Percentiles rank a stretch among this genome's conserved stretches.
Evolutionary conservation across 108 stramenopile genomes (phyloP).

Genomic region (Cyclotella distinguenda): DNA sequence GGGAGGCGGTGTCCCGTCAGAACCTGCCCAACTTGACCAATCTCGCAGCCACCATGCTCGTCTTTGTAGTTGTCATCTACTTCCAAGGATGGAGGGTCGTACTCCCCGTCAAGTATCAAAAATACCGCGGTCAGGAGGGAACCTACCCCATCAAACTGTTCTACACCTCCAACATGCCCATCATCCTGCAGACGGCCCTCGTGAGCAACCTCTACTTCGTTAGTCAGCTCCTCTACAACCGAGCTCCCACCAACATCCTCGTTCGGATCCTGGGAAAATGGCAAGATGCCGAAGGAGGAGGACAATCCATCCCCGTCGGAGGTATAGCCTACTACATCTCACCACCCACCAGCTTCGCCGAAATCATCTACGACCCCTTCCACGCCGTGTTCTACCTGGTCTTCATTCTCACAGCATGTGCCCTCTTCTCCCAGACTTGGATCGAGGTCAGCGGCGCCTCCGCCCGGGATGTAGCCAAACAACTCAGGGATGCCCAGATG

Average conservation of each 20-base stretch:
- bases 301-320: constrained; percentile 93
- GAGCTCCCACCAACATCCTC: constrained; percentile 93
- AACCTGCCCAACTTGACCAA: constrained; percentile 99
- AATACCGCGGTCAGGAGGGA: constrained; percentile 95
- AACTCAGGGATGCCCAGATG: constrained; percentile 98
- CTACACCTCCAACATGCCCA: constrained; percentile 99
- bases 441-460: constrained; percentile 97
- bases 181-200: constrained; percentile 98
- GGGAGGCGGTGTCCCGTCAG: constrained; percentile 95
- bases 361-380: constrained; percentile 97
- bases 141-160: constrained; percentile 98
- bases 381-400: constrained; percentile 97
- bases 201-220: constrained; percentile 99
- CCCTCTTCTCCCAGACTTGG: constrained; percentile 98
- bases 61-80: constrained; percentile 98
- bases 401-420: constrained; percentile 97
- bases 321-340: constrained; percentile 99
- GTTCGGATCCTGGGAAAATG: constrained; percentile 98
- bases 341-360: constrained; percentile 89
- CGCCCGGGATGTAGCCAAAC: constrained; percentile 98
- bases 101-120: constrained; percentile 97
- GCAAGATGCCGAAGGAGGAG: constrained; percentile 96
- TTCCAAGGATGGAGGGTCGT: constrained; percentile 99
- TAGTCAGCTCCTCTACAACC: constrained; percentile 97
- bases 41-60: constrained; percentile 92